Evolutionary conservation across 2,329 filamentous ascomycete genomes (phyloP).

Genomic region (Stagonosporopsis chrysanthemi): DNA sequence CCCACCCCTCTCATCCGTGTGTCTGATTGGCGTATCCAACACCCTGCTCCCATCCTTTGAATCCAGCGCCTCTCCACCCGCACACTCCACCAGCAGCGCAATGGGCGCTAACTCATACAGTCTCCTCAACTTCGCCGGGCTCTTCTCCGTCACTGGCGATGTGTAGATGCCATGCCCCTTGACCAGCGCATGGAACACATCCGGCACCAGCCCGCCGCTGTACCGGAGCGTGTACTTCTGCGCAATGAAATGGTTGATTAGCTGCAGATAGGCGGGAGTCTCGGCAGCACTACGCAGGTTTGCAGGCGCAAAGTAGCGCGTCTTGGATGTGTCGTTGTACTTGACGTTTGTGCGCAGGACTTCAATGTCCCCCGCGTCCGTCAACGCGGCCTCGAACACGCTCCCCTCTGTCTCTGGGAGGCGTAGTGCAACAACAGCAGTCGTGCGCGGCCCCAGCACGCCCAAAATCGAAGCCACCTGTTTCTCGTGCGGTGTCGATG

Average conservation of each 20-base stretch:
- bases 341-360: slow-evolving; percentile 55
- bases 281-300: slow-evolving; percentile 67
- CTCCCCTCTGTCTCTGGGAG: slow-evolving; percentile 49
- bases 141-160: slow-evolving; percentile 61
- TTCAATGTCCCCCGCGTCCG: slow-evolving; percentile 43
- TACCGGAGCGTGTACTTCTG: slow-evolving; percentile 67
- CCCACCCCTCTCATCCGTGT: slow-evolving; percentile 44
- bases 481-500: slow-evolving; percentile 24
- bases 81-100: slow-evolving; percentile 68
- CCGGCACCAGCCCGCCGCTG: slow-evolving; percentile 67
- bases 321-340: slow-evolving; percentile 53
- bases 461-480: slow-evolving; percentile 47
- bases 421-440: slow-evolving; percentile 62
- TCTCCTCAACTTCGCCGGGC: slow-evolving; percentile 64
- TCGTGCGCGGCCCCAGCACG: slow-evolving; percentile 45
- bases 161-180: slow-evolving; percentile 70
- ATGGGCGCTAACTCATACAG: slow-evolving; percentile 68
- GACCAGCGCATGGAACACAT: slow-evolving; percentile 65
- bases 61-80: slow-evolving; percentile 64
- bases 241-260: slow-evolving; percentile 61
- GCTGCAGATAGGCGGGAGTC: slow-evolving; percentile 56
- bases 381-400: slow-evolving; percentile 64
- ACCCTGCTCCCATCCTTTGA: slow-evolving; percentile 44
- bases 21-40: slow-evolving; percentile 27
- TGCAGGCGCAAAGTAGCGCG: slow-evolving; percentile 68